Evolutionary conservation across 129 eudicot genomes (phyloP).

Genomic region (Arctium minus): DNA sequence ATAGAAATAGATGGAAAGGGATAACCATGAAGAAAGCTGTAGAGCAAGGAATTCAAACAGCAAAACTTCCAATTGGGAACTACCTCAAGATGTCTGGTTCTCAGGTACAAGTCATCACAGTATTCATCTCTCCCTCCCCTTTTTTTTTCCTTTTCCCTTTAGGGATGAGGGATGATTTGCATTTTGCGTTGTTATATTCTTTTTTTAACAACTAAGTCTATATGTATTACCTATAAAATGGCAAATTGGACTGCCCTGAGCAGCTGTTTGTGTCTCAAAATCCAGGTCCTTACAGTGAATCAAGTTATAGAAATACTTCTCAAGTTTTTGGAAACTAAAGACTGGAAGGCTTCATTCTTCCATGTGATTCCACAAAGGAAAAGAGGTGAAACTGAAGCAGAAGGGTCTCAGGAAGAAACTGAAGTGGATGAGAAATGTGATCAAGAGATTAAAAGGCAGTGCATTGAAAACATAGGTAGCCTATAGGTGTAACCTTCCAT

Average conservation of each 20-base stretch:
- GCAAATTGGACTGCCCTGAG: neutral
- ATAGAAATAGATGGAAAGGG: constrained; percentile 96
- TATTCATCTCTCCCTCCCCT: neutral
- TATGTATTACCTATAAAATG: neutral
- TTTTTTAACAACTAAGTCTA: neutral
- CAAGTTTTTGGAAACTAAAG: constrained; percentile 79
- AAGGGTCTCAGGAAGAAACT: constrained; percentile 25
- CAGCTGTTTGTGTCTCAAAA: constrained; percentile 3
- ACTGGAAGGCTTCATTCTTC: constrained; percentile 86
- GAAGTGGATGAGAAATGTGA: constrained; percentile 37
- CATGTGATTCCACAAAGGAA: constrained; percentile 87
- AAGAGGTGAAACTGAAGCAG: constrained; percentile 58
- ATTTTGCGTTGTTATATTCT: neutral
- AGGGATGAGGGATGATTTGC: neutral
- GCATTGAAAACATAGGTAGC: constrained; percentile 29
- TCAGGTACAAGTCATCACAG: constrained; percentile 46
- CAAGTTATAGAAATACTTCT: constrained; percentile 94
- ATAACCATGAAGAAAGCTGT: constrained; percentile 85
- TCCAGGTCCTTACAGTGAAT: constrained; percentile 93
- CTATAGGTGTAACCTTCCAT: neutral
- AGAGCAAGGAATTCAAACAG: constrained; percentile 90
- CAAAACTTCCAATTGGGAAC: constrained; percentile 87
- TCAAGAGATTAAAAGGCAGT: constrained; percentile 50
- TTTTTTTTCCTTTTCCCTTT: neutral
- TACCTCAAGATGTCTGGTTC: constrained; percentile 94